Conservation (phyloP, 306 rosid genomes). For the Dalbergia oliveri region DNA sequence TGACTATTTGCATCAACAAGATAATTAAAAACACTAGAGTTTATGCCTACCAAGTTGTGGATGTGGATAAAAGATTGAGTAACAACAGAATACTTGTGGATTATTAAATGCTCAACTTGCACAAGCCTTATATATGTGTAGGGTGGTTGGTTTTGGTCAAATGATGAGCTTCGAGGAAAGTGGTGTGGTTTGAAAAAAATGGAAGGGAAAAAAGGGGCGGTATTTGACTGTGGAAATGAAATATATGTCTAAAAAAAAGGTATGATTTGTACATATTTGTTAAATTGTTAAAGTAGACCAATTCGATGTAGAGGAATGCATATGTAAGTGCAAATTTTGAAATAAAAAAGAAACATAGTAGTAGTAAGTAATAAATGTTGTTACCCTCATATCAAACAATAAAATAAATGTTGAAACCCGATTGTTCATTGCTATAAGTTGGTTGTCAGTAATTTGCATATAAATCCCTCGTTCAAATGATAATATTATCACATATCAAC, state of each 20-base stretch:
- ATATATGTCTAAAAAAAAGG: constrained; percentile 2
- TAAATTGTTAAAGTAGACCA: too few species aligned
- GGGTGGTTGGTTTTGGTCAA: constrained; percentile 46
- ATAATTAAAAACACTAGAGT: neutral
- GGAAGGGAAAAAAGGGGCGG: neutral
- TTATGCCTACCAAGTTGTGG: neutral
- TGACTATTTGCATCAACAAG: constrained; percentile 17
- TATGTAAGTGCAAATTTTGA: too few species aligned
- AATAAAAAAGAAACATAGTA: too few species aligned
- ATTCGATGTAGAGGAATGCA: too few species aligned
- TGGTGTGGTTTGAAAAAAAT: constrained; percentile 34
- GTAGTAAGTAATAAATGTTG: too few species aligned
- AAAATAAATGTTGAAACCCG: too few species aligned
- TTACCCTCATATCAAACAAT: too few species aligned
- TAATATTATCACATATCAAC: neutral
- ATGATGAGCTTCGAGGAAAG: constrained; percentile 56
- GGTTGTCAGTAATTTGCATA: too few species aligned
- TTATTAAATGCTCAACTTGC: constrained; percentile 38
- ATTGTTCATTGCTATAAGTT: too few species aligned
- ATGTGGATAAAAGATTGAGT: neutral
- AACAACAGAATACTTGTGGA: neutral
- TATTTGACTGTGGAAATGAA: constrained; percentile 42
- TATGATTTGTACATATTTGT: too few species aligned
- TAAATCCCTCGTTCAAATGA: too few species aligned
- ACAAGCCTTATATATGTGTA: constrained; percentile 37